phyloP scores from a whole-genome alignment of 257 asterid species.

The Solanum etuberosum region DNA sequence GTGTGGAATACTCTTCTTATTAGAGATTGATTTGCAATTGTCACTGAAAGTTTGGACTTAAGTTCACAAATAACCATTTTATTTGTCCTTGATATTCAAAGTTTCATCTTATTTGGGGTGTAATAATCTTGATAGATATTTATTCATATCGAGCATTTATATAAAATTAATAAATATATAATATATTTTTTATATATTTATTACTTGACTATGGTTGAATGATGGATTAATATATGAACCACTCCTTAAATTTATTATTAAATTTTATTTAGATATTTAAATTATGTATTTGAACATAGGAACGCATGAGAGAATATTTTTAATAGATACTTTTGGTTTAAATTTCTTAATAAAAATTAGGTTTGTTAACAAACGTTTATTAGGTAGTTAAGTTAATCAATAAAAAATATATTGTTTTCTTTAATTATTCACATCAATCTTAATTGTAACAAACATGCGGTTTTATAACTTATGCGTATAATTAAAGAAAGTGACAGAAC shows the following conservation, averaged over 20 bases:
- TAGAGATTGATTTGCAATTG: not conserved
- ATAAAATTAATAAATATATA: not conserved
- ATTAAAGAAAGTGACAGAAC: not conserved
- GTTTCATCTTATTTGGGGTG: not conserved
- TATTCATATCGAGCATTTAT: not conserved
- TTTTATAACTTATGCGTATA: not conserved
- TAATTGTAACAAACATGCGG: accelerated
- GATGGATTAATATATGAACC: too few species aligned
- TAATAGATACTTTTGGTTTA: not conserved
- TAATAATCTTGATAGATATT: not conserved
- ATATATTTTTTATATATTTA: not conserved
- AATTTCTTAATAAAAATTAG: not conserved
- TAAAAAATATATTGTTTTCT: not conserved
- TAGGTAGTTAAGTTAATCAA: not conserved
- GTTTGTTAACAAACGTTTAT: not conserved
- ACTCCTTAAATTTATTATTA: not conserved
- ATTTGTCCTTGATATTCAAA: not conserved
- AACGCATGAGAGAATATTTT: not conserved
- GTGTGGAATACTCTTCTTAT: not conserved
- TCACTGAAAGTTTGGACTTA: not conserved
- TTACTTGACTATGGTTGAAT: not conserved
- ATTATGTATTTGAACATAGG: not conserved
- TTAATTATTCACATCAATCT: not conserved
- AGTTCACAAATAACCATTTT: not conserved
- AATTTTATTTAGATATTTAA: not conserved